Conservation (phyloP, 768 basidiomycete genomes). For the Termitomyces sp. region DNA sequence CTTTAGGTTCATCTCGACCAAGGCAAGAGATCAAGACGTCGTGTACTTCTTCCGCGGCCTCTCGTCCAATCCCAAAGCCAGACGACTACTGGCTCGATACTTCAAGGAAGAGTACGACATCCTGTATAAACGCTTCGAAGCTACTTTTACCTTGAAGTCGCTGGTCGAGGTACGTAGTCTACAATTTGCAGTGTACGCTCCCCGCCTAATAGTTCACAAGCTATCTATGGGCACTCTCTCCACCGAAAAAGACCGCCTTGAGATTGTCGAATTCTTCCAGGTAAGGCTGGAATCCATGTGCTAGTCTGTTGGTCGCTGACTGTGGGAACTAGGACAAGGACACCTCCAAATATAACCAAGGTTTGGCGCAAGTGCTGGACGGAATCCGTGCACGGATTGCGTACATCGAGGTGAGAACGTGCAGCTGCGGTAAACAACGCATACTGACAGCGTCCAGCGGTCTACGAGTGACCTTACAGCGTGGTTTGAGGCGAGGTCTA, state of each 20-base stretch:
- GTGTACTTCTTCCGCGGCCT: conserved; percentile 62
- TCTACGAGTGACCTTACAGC: conserved; percentile 50
- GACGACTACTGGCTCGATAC: conserved; percentile 52
- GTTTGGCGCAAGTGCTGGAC: conserved; percentile 67
- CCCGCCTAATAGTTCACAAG: conserved; percentile 25
- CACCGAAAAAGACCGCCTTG: conserved; percentile 62
- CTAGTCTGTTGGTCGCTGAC: conserved; percentile 14
- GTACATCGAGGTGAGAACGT: conserved; percentile 53
- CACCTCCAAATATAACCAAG: conserved; percentile 62
- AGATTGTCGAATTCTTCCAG: conserved; percentile 71
- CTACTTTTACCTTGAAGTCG: conserved; percentile 55
- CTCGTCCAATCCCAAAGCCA: conserved; percentile 48
- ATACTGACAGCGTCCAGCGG: conserved; percentile 33
- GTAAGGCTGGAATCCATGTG: conserved; percentile 28
- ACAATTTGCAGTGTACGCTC: conserved; percentile 7
- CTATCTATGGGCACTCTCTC: conserved; percentile 37
- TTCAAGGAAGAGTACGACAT: conserved; percentile 67
- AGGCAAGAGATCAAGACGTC: conserved; percentile 59
- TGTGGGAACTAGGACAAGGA: conserved; percentile 51
- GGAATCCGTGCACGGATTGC: conserved; percentile 54
- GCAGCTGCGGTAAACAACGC: neutral
- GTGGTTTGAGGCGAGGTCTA: conserved; percentile 42
- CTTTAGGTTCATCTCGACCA: conserved; percentile 52
- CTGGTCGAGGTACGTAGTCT: conserved; percentile 49
- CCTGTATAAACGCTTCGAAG: conserved; percentile 68